Evolutionary conservation across 768 basidiomycete genomes (phyloP).

Genomic region (Tylopilus subfusipes): DNA sequence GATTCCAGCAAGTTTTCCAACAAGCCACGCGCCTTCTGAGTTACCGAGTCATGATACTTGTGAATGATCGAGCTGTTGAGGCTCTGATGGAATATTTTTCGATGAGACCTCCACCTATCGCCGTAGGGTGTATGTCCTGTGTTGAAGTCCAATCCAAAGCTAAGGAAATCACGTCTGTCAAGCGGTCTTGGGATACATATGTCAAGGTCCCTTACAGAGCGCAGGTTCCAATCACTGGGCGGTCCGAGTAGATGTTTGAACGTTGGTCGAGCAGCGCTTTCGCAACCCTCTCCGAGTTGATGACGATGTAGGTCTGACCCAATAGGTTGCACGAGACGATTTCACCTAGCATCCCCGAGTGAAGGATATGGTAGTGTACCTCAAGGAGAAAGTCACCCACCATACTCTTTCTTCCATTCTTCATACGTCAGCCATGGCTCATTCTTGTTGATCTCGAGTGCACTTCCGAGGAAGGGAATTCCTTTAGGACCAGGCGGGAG

Average conservation of each 20-base stretch:
- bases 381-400: slow-evolving; percentile 15
- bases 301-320: slow-evolving; percentile 22
- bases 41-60: slow-evolving; percentile 12
- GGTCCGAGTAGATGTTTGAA: slow-evolving; percentile 22
- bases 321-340: slow-evolving; percentile 20
- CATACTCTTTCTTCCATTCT: slow-evolving; percentile 31
- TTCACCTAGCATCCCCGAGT: slow-evolving; percentile 11
- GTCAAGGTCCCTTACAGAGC: slow-evolving; percentile 1
- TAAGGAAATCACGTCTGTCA: slow-evolving; percentile 1
- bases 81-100: slow-evolving; percentile 15
- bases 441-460: slow-evolving; percentile 21
- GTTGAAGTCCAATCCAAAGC: slow-evolving; percentile 25
- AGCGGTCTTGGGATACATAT: background rate
- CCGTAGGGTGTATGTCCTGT: slow-evolving; percentile 20
- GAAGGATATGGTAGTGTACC: background rate
- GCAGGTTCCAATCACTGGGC: slow-evolving; percentile 9
- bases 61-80: slow-evolving; percentile 10
- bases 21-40: slow-evolving; percentile 1
- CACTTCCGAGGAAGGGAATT: slow-evolving; percentile 26
- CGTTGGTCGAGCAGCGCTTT: slow-evolving; percentile 25
- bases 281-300: slow-evolving; percentile 24
- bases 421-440: slow-evolving; percentile 32
- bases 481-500: slow-evolving; percentile 31
- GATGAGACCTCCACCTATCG: slow-evolving; percentile 15
- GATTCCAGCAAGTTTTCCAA: slow-evolving; percentile 9